phyloP scores from a whole-genome alignment of 164 flowering plant species.

The Aristolochia contorta region DNA sequence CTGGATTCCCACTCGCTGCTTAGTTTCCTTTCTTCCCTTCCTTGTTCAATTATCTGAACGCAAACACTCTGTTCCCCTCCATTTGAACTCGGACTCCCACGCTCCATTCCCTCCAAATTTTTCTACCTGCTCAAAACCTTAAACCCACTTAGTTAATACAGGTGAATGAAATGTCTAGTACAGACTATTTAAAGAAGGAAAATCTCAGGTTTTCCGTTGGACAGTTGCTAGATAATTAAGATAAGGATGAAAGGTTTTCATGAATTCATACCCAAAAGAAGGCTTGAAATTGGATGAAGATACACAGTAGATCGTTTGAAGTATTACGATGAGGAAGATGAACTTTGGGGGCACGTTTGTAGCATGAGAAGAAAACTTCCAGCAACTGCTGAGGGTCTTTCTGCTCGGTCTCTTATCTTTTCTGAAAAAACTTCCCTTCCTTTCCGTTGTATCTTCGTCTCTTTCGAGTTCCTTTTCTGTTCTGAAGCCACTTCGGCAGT shows the following conservation, averaged over 20 bases:
- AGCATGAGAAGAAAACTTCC: conserved; percentile 27
- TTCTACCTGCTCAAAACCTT: not conserved
- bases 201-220: too few relatives aligned
- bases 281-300: not conserved
- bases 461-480: too few relatives aligned
- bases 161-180: not conserved
- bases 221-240: too few relatives aligned
- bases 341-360: conserved; percentile 39
- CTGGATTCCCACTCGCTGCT: conserved; percentile 21
- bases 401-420: not conserved
- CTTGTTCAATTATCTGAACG: conserved; percentile 22
- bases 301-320: not conserved
- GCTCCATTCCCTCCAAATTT: conserved; percentile 9
- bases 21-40: conserved; percentile 10
- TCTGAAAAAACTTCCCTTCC: too few relatives aligned
- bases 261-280: not conserved
- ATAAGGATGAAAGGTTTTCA: not conserved
- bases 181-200: too few relatives aligned
- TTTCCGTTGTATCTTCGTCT: too few relatives aligned
- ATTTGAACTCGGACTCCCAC: conserved; percentile 1
- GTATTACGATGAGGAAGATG: conserved; percentile 8
- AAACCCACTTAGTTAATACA: not conserved
- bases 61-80: conserved; percentile 20
- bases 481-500: too few relatives aligned
- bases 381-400: conserved; percentile 6